Evolutionary conservation across 805 yeast species (phyloP).

Genomic region (Pichia nanzhaoensis): DNA sequence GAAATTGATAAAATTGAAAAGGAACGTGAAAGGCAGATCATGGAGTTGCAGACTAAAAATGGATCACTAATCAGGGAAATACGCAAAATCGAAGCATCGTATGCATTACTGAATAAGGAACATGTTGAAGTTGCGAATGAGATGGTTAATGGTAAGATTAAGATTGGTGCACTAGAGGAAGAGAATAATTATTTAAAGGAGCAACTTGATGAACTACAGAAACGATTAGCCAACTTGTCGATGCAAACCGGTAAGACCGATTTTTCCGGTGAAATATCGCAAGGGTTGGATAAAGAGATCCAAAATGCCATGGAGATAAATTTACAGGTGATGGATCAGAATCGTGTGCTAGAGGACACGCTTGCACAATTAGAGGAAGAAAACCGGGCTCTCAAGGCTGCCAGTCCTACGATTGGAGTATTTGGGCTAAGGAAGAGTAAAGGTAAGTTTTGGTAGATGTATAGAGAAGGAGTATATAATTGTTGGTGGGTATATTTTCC

Average conservation of each 20-base stretch:
- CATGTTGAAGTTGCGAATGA: slow-evolving; percentile 84
- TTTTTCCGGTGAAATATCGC: slow-evolving; percentile 27
- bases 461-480: too few relatives aligned
- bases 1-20: slow-evolving; percentile 65
- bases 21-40: slow-evolving; percentile 58
- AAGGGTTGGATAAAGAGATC: slow-evolving; percentile 42
- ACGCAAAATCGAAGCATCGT: slow-evolving; percentile 62
- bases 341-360: slow-evolving; percentile 49
- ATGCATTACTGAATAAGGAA: slow-evolving; percentile 65
- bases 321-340: slow-evolving; percentile 58
- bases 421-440: slow-evolving; percentile 10
- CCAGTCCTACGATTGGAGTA: slow-evolving; percentile 11
- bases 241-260: slow-evolving; percentile 19
- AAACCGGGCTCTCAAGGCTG: slow-evolving; percentile 28
- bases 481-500: too few relatives aligned
- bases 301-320: slow-evolving; percentile 56
- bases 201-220: slow-evolving; percentile 42
- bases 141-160: slow-evolving; percentile 73
- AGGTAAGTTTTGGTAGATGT: slow-evolving; percentile 13
- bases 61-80: slow-evolving; percentile 69
- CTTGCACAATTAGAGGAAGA: slow-evolving; percentile 36
- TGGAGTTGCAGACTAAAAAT: slow-evolving; percentile 52
- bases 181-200: slow-evolving; percentile 58
- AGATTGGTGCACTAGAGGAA: slow-evolving; percentile 65
- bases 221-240: slow-evolving; percentile 32